Evolutionary conservation across 1,284 basidiomycete genomes (phyloP).

Genomic region (Rhizopogon hawkerae): DNA sequence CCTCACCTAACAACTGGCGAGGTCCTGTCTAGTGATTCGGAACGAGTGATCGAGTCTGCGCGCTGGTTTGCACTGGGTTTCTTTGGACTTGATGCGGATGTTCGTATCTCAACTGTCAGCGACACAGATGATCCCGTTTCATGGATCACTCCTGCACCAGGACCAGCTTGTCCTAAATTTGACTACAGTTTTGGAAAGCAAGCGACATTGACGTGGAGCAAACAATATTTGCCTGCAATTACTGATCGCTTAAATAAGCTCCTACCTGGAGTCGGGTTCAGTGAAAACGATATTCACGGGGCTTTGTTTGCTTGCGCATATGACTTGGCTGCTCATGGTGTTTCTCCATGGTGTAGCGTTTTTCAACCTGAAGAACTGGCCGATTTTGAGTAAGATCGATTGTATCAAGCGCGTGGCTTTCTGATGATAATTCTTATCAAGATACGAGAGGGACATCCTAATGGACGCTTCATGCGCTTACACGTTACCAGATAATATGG

Average conservation of each 20-base stretch:
- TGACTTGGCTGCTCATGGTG: slow-evolving; percentile 30
- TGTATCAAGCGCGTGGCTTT: not conserved
- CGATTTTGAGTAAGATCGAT: slow-evolving; percentile 29
- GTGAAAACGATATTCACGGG: slow-evolving; percentile 29
- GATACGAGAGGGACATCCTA: slow-evolving; percentile 34
- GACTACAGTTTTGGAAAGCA: slow-evolving; percentile 27
- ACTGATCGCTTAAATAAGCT: slow-evolving; percentile 30
- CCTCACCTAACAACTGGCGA: slow-evolving; percentile 29
- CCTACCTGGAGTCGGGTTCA: slow-evolving; percentile 27
- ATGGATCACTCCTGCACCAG: slow-evolving; percentile 32
- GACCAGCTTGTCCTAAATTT: slow-evolving; percentile 33
- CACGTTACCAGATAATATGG: slow-evolving; percentile 33
- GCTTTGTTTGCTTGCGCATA: slow-evolving; percentile 37
- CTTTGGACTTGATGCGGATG: slow-evolving; percentile 28
- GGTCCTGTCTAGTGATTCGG: slow-evolving; percentile 33
- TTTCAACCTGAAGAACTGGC: slow-evolving; percentile 31
- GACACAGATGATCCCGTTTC: slow-evolving; percentile 31
- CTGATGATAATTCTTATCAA: not conserved
- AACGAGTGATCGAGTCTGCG: slow-evolving; percentile 36
- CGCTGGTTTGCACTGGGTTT: slow-evolving; percentile 38
- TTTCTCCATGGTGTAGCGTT: slow-evolving; percentile 32
- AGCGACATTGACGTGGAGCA: slow-evolving; percentile 29
- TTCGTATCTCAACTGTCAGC: slow-evolving; percentile 28
- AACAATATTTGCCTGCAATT: slow-evolving; percentile 34
- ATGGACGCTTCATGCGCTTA: slow-evolving; percentile 39